Percentiles rank a stretch among this genome's conserved stretches.
These are phyloP conservation scores for Lunularia cruciata DNA, from an alignment of 225 moss, liverwort and hornwort genomes.

Conservation along the genomic window DNA sequence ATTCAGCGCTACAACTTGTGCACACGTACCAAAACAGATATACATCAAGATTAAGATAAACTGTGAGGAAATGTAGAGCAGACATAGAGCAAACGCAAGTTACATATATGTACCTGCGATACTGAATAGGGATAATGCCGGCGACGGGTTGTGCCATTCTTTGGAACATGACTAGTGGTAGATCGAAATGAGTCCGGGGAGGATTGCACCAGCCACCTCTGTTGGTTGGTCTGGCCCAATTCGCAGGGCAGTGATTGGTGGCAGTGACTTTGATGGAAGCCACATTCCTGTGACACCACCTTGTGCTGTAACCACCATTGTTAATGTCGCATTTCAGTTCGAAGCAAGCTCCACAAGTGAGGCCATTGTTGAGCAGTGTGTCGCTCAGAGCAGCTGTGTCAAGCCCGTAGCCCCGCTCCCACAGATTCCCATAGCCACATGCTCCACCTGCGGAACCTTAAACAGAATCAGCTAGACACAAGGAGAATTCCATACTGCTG, in stretches of 20 bases:
- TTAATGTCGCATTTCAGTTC: slow-evolving; percentile 17
- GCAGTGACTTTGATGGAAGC: slow-evolving; percentile 34
- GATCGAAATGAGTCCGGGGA: slow-evolving; percentile 35
- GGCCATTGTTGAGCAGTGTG: slow-evolving; percentile 27
- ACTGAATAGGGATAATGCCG: slow-evolving; percentile 31
- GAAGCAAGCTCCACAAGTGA: slow-evolving; percentile 34
- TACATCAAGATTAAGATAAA: too few species aligned
- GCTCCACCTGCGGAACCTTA: slow-evolving; percentile 32
- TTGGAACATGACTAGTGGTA: slow-evolving; percentile 31
- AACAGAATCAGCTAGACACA: too few species aligned
- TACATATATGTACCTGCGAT: too few species aligned
- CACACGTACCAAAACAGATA: too few species aligned
- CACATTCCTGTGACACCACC: slow-evolving; percentile 19
- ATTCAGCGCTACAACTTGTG: too few species aligned
- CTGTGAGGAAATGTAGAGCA: too few species aligned
- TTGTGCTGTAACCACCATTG: slow-evolving; percentile 6
- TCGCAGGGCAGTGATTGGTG: slow-evolving; percentile 40
- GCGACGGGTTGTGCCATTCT: slow-evolving; percentile 25
- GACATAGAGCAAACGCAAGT: too few species aligned
- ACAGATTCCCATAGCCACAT: slow-evolving; percentile 30
- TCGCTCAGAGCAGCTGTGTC: slow-evolving; percentile 26
- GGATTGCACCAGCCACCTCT: slow-evolving; percentile 44
- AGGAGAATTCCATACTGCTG: too few species aligned
- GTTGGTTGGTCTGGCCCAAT: slow-evolving; percentile 31
- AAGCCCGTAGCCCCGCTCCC: slow-evolving; percentile 23